Percentiles rank a stretch among this genome's conserved stretches.
Evolutionary conservation across 2,329 filamentous ascomycete genomes (phyloP).

Genomic region (Meredithiella fracta): DNA sequence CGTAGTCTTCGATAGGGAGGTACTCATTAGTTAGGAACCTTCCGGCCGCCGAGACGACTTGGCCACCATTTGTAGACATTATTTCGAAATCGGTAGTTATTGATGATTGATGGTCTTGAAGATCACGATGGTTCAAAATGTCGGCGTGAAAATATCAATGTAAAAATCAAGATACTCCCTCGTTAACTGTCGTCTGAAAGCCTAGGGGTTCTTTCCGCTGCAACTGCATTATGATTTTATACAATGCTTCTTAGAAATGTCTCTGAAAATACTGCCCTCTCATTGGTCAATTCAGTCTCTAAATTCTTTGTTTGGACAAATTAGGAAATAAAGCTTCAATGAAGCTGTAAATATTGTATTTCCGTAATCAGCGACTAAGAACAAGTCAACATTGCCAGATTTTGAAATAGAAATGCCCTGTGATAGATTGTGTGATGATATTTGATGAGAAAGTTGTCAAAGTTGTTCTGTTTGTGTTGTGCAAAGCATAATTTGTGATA

Average conservation of each 20-base stretch:
- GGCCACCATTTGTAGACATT: neutral
- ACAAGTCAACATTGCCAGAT: no score
- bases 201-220: neutral
- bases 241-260: neutral
- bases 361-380: no score
- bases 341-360: no score
- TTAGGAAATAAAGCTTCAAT: neutral
- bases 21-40: constrained; percentile 26
- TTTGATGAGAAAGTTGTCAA: no score
- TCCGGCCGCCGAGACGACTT: neutral
- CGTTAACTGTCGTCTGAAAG: no score
- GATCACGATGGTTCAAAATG: neutral
- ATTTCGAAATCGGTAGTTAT: neutral
- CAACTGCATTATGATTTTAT: neutral
- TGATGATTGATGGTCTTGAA: neutral
- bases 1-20: constrained; percentile 57
- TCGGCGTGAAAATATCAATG: no score
- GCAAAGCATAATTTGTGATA: no score
- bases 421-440: no score
- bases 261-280: neutral
- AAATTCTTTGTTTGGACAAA: neutral
- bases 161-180: no score
- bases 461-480: no score
- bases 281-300: neutral
- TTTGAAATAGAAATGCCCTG: no score